Evolutionary conservation across 805 yeast genomes (phyloP), one percentile per base, ranked within the genome.

Genomic region (Wickerhamomyces silvicola): DNA sequence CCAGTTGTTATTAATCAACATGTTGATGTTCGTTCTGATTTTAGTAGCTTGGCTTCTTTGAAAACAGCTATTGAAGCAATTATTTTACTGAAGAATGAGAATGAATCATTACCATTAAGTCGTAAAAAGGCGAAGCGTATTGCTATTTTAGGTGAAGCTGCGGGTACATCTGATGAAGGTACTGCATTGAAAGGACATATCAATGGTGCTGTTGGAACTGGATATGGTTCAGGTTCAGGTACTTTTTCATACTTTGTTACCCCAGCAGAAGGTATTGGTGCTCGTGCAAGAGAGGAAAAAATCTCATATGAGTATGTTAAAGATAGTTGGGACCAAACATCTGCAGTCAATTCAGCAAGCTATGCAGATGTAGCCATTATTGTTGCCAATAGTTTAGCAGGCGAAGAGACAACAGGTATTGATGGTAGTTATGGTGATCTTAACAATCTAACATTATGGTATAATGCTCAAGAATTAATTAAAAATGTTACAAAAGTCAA

Each of bases 141-240:
- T 28, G 73, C 72, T 2, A 62, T 76, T 14, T 68, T 75, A 40
- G 81, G 82, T 4, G 76, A 78, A 16, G 71, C 69, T 38, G 78
- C 72, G 18, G 68, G 47, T 24, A 55, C 70, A 7, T 64, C 65
- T 30, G 62, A 57, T 33, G 64, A 68, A 18, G 80, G 81, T 35
- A 78, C 80, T 30, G 78, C 78, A 4, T 72, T n/a, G n/a, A n/a
- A n/a, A n/a, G n/a, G n/a, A n/a, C n/a, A n/a, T n/a, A n/a, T n/a
- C n/a, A n/a, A n/a, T n/a, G n/a, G n/a, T n/a, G n/a, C n/a, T n/a
- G n/a, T n/a, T 43, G 57, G 59, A 12, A 62, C 66, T 34, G 81
- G 80, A 12, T 71, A 80, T 72, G 82, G 81, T 2, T 73, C 81
- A 4, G 75, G 78, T 2, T 60, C 76, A 3, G 76, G 67, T 18